phyloP scores from a whole-genome alignment of 2,329 filamentous ascomycete species.

The Pseudogymnoascus sp. region DNA sequence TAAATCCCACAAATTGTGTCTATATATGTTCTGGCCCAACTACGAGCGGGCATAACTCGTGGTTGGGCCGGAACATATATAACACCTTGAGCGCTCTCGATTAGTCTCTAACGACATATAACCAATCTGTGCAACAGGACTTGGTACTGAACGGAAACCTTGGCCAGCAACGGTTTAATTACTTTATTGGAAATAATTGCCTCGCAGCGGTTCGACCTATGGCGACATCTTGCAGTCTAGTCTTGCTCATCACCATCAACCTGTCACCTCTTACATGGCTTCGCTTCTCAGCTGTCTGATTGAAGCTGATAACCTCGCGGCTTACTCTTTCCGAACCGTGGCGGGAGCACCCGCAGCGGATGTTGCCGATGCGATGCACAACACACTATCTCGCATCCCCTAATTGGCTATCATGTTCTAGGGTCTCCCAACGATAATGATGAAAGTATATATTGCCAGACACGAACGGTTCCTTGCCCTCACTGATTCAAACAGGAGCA shows the following conservation, averaged over 20 bases:
- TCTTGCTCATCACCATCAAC: background rate
- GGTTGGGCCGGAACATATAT: too few relatives aligned
- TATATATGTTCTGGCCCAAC: too few relatives aligned
- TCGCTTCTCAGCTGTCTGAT: background rate
- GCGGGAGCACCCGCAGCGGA: background rate
- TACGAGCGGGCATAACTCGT: too few relatives aligned
- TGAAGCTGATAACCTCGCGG: background rate
- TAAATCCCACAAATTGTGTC: too few relatives aligned
- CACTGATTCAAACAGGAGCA: background rate
- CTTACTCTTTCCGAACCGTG: background rate
- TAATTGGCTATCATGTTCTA: background rate
- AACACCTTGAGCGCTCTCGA: background rate
- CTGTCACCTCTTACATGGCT: background rate
- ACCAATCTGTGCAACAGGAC: background rate
- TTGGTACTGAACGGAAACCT: background rate
- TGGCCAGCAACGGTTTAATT: background rate
- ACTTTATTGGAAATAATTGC: background rate
- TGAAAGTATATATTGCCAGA: background rate
- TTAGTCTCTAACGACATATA: background rate
- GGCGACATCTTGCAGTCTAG: background rate
- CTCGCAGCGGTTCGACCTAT: background rate
- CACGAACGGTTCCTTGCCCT: background rate
- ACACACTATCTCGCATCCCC: background rate
- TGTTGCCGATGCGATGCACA: background rate
- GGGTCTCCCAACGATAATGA: background rate